A percentile compares a stretch with the other conserved stretches of the same genome.
Evolutionary conservation across 495 filamentous ascomycete genomes (phyloP).

Genomic region (Aspergillus carlsbadensis): DNA sequence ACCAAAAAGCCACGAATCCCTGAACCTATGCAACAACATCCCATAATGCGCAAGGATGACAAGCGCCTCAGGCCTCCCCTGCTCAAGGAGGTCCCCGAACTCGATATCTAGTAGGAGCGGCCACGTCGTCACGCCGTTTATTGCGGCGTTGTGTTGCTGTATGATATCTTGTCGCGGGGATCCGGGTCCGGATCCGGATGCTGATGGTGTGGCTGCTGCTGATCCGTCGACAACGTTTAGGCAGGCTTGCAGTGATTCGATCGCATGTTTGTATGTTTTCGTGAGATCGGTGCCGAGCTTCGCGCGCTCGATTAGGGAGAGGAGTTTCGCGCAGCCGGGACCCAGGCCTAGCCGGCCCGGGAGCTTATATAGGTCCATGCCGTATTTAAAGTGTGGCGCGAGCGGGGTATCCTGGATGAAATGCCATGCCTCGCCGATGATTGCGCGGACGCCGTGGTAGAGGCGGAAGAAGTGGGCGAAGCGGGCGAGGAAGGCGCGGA

Average conservation of each 20-base stretch:
- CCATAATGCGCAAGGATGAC: conserved; percentile 43
- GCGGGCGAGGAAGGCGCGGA: conserved; percentile 35
- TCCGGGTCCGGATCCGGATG: too few relatives aligned
- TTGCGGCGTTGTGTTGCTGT: too few relatives aligned
- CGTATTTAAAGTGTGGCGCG: conserved; percentile 11
- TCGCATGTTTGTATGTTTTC: conserved; percentile 15
- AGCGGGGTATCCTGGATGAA: conserved; percentile 13
- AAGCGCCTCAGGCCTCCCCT: conserved; percentile 38
- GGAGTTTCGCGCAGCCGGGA: background rate
- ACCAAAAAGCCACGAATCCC: conserved; percentile 37
- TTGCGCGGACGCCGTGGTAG: conserved; percentile 40
- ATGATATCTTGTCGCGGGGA: too few relatives aligned
- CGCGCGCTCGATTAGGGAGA: background rate
- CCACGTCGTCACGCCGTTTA: conserved; percentile 31
- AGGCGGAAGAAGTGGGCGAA: conserved; percentile 43
- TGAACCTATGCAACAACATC: conserved; percentile 30
- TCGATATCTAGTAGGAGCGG: conserved; percentile 26
- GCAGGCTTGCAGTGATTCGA: conserved; percentile 19
- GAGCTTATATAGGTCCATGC: background rate
- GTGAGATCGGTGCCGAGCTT: conserved; percentile 14
- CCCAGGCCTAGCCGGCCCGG: background rate
- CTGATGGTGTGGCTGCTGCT: too few relatives aligned
- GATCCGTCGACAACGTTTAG: background rate
- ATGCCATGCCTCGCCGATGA: conserved; percentile 29
- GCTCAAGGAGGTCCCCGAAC: conserved; percentile 30